Conservation (phyloP, 345 rosid genomes). For the Melaleuca quinquenervia region DNA sequence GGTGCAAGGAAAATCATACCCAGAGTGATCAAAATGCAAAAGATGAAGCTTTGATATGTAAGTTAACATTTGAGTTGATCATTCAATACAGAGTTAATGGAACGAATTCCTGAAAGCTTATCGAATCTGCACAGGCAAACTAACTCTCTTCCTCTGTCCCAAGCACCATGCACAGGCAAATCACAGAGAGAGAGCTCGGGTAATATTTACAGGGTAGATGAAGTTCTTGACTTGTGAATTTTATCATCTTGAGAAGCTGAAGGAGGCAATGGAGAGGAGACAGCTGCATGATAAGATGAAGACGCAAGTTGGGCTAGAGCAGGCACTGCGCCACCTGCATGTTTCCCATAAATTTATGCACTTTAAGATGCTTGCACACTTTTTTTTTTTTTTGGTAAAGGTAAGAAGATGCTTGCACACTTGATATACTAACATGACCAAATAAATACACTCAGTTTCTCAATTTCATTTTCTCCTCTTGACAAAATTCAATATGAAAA, state of each 20-base stretch:
- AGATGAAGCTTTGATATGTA: not conserved
- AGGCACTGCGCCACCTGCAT: conserved; percentile 75
- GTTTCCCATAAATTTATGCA: not conserved
- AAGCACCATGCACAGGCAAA: not conserved
- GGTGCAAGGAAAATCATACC: not conserved
- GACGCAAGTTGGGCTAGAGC: conserved; percentile 79
- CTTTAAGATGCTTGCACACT: not conserved
- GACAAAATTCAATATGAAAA: not conserved
- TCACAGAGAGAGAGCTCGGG: not conserved
- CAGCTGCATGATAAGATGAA: conserved; percentile 65
- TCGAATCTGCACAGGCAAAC: not conserved
- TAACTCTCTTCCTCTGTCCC: not conserved
- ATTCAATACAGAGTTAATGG: not conserved
- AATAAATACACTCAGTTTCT: not conserved
- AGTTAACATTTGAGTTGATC: not conserved
- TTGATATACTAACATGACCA: not conserved
- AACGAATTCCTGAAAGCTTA: not conserved
- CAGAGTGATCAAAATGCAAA: not conserved
- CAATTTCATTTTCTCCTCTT: not conserved
- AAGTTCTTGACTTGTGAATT: conserved; percentile 40
- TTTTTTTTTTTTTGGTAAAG: no score
- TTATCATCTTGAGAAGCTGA: conserved; percentile 34
- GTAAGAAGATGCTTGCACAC: not conserved
- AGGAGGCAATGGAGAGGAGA: conserved; percentile 25
- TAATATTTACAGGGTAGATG: conserved; percentile 31